Base-by-base conservation (phyloP, 2,329 filamentous ascomycete species). In the Colletotrichum abscissum region DNA sequence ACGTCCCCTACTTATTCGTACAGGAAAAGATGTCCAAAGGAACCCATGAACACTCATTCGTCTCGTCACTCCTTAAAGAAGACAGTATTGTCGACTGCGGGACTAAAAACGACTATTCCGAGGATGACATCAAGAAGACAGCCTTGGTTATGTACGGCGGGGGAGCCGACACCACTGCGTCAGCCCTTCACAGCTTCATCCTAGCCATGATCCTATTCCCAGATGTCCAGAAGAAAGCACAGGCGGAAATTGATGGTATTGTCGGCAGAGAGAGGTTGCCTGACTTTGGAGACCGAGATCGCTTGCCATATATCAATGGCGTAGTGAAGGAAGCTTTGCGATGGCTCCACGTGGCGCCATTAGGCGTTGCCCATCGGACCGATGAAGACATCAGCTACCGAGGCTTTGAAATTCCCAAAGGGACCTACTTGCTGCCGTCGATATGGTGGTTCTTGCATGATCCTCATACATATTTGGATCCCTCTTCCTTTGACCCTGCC, bases 391-490 rank as follows among this genome's bases (percentile, higher is more conserved):
- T 62, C 26, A 8, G 26, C 2, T 75, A 74, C 59, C 24, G n/a
- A 1, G 73, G 66, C 14, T 71, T 65, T 46, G 57, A 22, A 22
- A 74, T 75, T 14, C 73, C 71, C 28, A 74, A 73, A 14, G 52
- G 52, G n/a, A 49, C 71, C 4, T 52, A 64, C 3, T 12, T 75
- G 1, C 30, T 81, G 59, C 80, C 81, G 1, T 64, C 78, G 1
- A 63, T 73, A 0, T 80, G 77, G 26, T 81, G 75, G 73, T 76
- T 83, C 19, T 88, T 91, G 26, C 92, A 94, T 79, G 92, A 95
- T 76, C 88, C 90, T 2, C 88, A 91, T 33, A 90, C 89, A 1
- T 94, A 95, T 79, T 85, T 88, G 0, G 66, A 82, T 16, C 82
- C 82, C 0, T 68, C 69, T 4, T 26, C 42, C 1, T 85, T 85